phyloP scores from a whole-genome alignment of 2,329 filamentous ascomycete genomes.

The Cytospora chrysosperma region DNA sequence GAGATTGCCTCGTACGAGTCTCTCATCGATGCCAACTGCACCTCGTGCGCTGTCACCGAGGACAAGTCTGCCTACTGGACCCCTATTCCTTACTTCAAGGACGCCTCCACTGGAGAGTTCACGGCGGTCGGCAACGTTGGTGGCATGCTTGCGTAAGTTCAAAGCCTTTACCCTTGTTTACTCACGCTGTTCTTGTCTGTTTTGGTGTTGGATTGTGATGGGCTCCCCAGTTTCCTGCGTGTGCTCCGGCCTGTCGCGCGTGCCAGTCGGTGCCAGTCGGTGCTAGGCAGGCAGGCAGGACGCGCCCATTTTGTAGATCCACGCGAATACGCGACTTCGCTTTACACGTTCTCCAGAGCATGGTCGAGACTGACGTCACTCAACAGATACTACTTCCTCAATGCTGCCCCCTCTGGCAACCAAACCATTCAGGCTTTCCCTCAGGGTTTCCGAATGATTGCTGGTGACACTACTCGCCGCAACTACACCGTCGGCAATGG shows the following conservation, averaged over 20 bases:
- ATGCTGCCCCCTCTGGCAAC: slow-evolving; percentile 48
- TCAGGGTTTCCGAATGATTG: slow-evolving; percentile 75
- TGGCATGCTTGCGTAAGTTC: slow-evolving; percentile 79
- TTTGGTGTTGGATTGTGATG: neutral
- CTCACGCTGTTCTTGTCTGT: neutral
- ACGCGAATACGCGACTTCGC: neutral
- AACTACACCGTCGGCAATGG: slow-evolving; percentile 69
- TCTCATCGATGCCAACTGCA: slow-evolving; percentile 66
- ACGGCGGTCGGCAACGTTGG: slow-evolving; percentile 72
- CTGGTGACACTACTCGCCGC: slow-evolving; percentile 67
- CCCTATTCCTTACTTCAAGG: slow-evolving; percentile 74
- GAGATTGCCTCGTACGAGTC: slow-evolving; percentile 55
- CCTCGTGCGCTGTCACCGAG: slow-evolving; percentile 74
- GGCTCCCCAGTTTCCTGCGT: neutral
- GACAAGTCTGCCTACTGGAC: slow-evolving; percentile 91
- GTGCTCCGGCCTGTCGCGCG: too few species aligned
- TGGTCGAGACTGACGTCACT: slow-evolving; percentile 4
- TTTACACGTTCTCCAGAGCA: neutral
- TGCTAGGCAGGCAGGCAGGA: neutral
- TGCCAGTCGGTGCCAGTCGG: neutral
- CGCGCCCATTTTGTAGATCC: neutral
- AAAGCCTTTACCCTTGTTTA: neutral
- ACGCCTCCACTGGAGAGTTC: slow-evolving; percentile 60
- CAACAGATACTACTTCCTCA: slow-evolving; percentile 78
- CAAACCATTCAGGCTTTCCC: slow-evolving; percentile 70